Evolutionary conservation across 257 asterid species (phyloP).

Genomic region (Solanum arcanum): DNA sequence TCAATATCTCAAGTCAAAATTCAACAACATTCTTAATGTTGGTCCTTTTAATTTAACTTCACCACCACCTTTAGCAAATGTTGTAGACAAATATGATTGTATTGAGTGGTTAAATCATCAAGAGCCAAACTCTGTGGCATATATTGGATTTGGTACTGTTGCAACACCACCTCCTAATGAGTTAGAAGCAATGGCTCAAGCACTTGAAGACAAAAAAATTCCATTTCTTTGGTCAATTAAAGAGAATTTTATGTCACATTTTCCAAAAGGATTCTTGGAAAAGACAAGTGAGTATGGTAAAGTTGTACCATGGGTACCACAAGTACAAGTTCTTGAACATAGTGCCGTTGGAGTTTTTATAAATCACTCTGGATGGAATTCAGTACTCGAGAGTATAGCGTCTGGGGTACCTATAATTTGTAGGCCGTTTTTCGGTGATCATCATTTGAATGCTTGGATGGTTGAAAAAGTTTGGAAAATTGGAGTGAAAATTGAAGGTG

Average conservation of each 20-base stretch:
- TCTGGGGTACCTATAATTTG: slow-evolving; percentile 53
- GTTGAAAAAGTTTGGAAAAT: slow-evolving; percentile 40
- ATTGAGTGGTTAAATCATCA: slow-evolving; percentile 45
- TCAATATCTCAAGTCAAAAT: slow-evolving; percentile 30
- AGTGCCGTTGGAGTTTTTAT: slow-evolving; percentile 35
- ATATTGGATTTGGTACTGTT: slow-evolving; percentile 42
- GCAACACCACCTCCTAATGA: slow-evolving; percentile 40
- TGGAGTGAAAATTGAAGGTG: slow-evolving; percentile 42
- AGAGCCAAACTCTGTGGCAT: slow-evolving; percentile 26
- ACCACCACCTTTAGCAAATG: not conserved
- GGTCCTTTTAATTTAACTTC: slow-evolving; percentile 44
- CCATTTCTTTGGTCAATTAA: slow-evolving; percentile 60
- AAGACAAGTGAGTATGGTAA: slow-evolving; percentile 25
- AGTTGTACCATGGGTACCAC: slow-evolving; percentile 51
- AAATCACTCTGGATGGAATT: slow-evolving; percentile 52
- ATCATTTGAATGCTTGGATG: slow-evolving; percentile 35
- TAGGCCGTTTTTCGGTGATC: slow-evolving; percentile 55
- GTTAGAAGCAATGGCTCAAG: slow-evolving; percentile 40
- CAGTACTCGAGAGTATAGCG: slow-evolving; percentile 31
- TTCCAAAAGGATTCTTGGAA: slow-evolving; percentile 28
- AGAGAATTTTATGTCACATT: slow-evolving; percentile 6
- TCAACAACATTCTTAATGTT: slow-evolving; percentile 43
- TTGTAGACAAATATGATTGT: slow-evolving; percentile 25
- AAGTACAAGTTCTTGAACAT: slow-evolving; percentile 27
- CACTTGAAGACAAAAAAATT: slow-evolving; percentile 25